Base-by-base conservation (phyloP, 495 filamentous ascomycete species). In the Talaromyces stipitatus region DNA sequence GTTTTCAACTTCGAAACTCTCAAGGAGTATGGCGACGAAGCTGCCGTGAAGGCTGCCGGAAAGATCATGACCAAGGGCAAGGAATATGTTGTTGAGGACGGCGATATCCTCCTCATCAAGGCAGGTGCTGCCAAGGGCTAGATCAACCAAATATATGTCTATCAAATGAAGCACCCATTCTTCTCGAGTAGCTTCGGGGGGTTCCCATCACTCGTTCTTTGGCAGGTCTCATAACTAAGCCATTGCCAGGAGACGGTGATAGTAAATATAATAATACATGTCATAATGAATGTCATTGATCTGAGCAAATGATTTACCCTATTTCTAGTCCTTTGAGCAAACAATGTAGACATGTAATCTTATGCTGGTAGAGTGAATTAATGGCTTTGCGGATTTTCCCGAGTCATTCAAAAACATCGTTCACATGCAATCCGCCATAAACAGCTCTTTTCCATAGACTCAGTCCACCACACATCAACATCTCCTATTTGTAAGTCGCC, bases 11-110 rank as follows among this genome's bases (percentile, higher is more conserved):
- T 84, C 75, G 74, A 62, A 23, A 71, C 79, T 7, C 78, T 97
- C 50, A 88, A 85, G 73, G 92, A 96, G 73, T 75, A 87, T 29
- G 92, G 91, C 27, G 91, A 96, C 67, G 95, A 99, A 74, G 78
- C 82, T 18, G 82, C 84, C 53, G 88, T 97, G 59, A 95, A 90
- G 80, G 85, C 95, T 18, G 90, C 88, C 64, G 95, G 95, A 61
- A 99, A 99, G 78, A 67, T 97, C 55, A 86, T 96, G 85, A 97
- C 95, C 59, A 99, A 97, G 81, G 95, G 95, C 61, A 99, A 99
- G 78, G 95, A 99, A 46, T 97, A 99, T 69, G 82, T 95, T 23
- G 71, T 75, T 6, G 66, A 74, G 59, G 75, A 79, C 57, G 73
- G 73, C 43, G 75, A 81, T 64, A 82, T 86, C 63, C 66, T 96